Conservation (phyloP, 495 filamentous ascomycete species). For the Aspergillus coremiiformis region DNA sequence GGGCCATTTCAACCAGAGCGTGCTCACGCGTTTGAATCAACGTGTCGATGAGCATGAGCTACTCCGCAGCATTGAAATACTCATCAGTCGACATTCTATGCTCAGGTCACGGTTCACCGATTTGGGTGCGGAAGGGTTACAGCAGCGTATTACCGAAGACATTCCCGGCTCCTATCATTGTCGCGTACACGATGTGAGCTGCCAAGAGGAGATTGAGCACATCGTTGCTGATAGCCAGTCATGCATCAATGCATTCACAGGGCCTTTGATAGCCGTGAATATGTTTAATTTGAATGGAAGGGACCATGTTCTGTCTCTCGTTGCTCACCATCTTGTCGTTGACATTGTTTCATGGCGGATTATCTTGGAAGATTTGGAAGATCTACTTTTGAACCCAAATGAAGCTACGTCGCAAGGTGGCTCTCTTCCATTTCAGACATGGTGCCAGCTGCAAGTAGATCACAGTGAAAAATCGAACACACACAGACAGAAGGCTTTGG, state of each 20-base stretch:
- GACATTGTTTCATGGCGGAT: constrained; percentile 67
- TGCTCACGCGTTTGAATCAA: constrained; percentile 51
- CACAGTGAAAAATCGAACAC: constrained; percentile 22
- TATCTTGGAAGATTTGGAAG: constrained; percentile 60
- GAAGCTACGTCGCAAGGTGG: constrained; percentile 21
- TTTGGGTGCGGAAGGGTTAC: constrained; percentile 16
- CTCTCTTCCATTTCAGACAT: constrained; percentile 57
- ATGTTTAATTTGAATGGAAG: constrained; percentile 42
- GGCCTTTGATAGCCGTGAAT: constrained; percentile 39
- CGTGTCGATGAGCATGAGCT: constrained; percentile 41
- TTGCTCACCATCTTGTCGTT: constrained; percentile 60
- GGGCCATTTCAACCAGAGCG: constrained; percentile 69
- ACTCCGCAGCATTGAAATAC: constrained; percentile 45
- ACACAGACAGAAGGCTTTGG: constrained; percentile 22
- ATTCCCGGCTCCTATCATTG: constrained; percentile 34
- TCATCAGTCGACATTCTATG: constrained; percentile 64
- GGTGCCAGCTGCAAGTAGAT: constrained; percentile 45
- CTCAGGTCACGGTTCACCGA: constrained; percentile 57
- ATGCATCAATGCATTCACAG: constrained; percentile 36
- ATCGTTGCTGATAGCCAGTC: constrained; percentile 34
- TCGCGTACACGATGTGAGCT: constrained; percentile 14
- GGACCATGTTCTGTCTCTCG: constrained; percentile 51
- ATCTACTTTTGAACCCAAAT: constrained; percentile 45
- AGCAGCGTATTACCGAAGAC: constrained; percentile 33
- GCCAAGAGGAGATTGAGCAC: constrained; percentile 22